These are phyloP conservation scores for Exophiala alcalophila DNA, from an alignment of 2,329 filamentous ascomycete genomes.

Conservation along the genomic window DNA sequence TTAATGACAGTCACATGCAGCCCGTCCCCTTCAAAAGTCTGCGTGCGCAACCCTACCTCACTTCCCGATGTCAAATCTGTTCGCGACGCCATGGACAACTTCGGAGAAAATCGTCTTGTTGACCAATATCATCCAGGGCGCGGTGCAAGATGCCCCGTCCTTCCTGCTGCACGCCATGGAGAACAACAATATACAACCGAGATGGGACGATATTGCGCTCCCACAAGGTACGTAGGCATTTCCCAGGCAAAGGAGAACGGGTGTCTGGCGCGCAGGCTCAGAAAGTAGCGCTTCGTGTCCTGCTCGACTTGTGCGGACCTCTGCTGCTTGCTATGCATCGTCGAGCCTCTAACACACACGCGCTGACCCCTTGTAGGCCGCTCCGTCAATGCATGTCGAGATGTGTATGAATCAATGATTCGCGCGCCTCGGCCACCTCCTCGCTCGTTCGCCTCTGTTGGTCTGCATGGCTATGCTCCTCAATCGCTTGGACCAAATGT, in stretches of 20 bases:
- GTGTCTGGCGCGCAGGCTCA: constrained; percentile 8
- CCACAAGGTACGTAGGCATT: constrained; percentile 28
- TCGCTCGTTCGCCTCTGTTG: constrained; percentile 15
- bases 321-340: background rate
- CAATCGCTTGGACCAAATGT: constrained; percentile 11
- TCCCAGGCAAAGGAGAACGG: too few relatives aligned
- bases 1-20: constrained; percentile 26
- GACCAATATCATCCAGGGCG: constrained; percentile 28
- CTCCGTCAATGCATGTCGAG: constrained; percentile 25
- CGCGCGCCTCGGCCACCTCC: constrained; percentile 1
- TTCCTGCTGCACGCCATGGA: constrained; percentile 26
- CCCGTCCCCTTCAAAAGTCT: constrained; percentile 14
- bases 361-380: constrained; percentile 26
- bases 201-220: constrained; percentile 29
- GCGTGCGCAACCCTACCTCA: constrained; percentile 15
- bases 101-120: constrained; percentile 30
- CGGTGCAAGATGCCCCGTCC: constrained; percentile 24
- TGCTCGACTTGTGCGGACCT: background rate
- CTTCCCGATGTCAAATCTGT: constrained; percentile 28
- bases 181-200: constrained; percentile 21
- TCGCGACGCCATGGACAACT: constrained; percentile 21
- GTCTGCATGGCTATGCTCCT: constrained; percentile 8
- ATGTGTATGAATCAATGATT: constrained; percentile 21
- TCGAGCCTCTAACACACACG: background rate
- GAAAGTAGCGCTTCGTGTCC: background rate